Evolutionary conservation across 2,329 filamentous ascomycete genomes (phyloP).

Genomic region (Metarhizium humberi): DNA sequence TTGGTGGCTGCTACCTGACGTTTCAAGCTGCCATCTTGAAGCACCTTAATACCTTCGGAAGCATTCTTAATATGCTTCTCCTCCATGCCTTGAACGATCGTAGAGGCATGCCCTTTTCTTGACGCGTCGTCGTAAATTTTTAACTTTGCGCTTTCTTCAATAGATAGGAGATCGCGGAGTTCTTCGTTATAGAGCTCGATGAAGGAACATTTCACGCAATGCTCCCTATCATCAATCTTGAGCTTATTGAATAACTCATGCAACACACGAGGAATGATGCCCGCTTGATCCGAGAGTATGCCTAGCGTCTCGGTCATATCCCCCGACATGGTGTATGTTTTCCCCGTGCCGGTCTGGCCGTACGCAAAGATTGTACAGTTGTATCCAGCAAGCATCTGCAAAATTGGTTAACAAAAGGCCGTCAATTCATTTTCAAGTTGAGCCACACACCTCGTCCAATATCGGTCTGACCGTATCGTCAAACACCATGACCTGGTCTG

Average conservation of each 20-base stretch:
- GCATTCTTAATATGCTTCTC: conserved; percentile 87
- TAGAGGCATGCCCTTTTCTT: conserved; percentile 75
- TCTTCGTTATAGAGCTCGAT: conserved; percentile 99
- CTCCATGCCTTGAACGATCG: conserved; percentile 94
- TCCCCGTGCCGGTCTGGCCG: conserved; percentile 94
- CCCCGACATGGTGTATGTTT: conserved; percentile 98
- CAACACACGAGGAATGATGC: conserved; percentile 87
- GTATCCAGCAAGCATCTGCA: conserved; percentile 80
- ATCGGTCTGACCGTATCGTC: conserved; percentile 94
- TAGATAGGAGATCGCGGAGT: conserved; percentile 75
- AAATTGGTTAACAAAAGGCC: conserved; percentile 3
- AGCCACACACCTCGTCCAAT: conserved; percentile 65
- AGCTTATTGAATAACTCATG: conserved; percentile 82
- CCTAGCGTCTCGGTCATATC: conserved; percentile 86
- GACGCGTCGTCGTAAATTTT: conserved; percentile 93
- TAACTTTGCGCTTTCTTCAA: conserved; percentile 74
- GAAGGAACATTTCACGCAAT: conserved; percentile 93
- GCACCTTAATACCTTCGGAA: conserved; percentile 74
- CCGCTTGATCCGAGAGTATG: conserved; percentile 80
- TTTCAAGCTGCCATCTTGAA: conserved; percentile 83
- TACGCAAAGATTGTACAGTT: conserved; percentile 99
- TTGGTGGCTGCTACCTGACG: conserved; percentile 99
- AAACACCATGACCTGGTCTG: conserved; percentile 88
- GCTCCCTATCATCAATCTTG: conserved; percentile 68
- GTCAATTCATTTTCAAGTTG: neutral